Evolutionary conservation across 2,329 filamentous ascomycete genomes (phyloP).

Genomic region (Trichoderma sp.): DNA sequence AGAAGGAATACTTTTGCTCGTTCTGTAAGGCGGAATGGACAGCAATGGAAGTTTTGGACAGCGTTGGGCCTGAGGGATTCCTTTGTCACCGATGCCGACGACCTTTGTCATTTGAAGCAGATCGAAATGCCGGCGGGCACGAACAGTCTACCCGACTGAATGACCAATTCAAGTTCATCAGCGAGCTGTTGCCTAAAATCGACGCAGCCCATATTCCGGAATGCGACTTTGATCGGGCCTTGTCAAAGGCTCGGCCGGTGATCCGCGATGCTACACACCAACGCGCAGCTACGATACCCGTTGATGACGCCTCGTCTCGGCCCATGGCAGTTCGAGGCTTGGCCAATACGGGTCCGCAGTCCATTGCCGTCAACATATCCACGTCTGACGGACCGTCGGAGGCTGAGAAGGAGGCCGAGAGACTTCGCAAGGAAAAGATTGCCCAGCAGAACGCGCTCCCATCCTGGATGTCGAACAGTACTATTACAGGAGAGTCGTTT

Average conservation of each 20-base stretch:
- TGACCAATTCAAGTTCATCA: slow-evolving; percentile 75
- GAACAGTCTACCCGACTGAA: slow-evolving; percentile 74
- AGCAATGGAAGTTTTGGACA: slow-evolving; percentile 82
- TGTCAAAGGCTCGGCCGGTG: slow-evolving; percentile 62
- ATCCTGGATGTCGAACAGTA: slow-evolving; percentile 69
- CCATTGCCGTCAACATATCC: slow-evolving; percentile 68
- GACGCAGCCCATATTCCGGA: slow-evolving; percentile 72
- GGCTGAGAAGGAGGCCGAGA: slow-evolving; percentile 64
- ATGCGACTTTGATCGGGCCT: slow-evolving; percentile 69
- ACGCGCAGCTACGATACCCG: slow-evolving; percentile 56
- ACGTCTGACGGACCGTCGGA: slow-evolving; percentile 64
- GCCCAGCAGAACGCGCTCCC: slow-evolving; percentile 68
- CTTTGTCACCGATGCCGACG: slow-evolving; percentile 75
- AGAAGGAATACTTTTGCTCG: slow-evolving; percentile 86
- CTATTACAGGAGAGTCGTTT: slow-evolving; percentile 64
- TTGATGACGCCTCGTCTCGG: slow-evolving; percentile 52
- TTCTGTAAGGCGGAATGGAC: slow-evolving; percentile 86
- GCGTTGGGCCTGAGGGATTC: slow-evolving; percentile 68
- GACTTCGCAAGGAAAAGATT: slow-evolving; percentile 62
- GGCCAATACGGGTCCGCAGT: slow-evolving; percentile 63
- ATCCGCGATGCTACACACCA: slow-evolving; percentile 66
- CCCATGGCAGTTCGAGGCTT: slow-evolving; percentile 70
- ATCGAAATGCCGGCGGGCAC: slow-evolving; percentile 67
- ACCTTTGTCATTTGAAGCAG: slow-evolving; percentile 62
- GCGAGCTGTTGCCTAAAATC: slow-evolving; percentile 72